Evolutionary conservation across 2,329 filamentous ascomycete genomes (phyloP).

Genomic region (Karstenula rhodostoma): DNA sequence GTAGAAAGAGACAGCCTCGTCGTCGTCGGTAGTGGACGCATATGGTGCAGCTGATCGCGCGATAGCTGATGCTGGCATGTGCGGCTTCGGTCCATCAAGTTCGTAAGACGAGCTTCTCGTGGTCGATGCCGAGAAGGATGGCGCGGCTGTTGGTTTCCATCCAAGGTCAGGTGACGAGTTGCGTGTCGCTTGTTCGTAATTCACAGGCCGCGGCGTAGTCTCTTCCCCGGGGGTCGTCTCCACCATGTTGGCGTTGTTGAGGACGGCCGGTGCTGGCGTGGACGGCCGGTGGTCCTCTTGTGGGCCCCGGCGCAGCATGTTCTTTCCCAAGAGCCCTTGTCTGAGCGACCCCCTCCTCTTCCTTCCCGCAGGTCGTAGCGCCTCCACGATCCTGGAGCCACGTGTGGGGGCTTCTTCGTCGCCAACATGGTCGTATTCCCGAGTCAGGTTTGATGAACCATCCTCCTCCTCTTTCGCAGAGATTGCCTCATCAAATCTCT

Average conservation of each 20-base stretch:
- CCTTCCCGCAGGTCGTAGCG: conserved; percentile 61
- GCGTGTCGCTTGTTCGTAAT: conserved; percentile 48
- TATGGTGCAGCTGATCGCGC: conserved; percentile 67
- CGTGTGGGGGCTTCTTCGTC: conserved; percentile 7
- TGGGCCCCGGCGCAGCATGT: conserved; percentile 49
- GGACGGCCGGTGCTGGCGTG: conserved; percentile 25
- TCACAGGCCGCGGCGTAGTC: conserved; percentile 41
- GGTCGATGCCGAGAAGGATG: conserved; percentile 25
- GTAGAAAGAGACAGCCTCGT: conserved; percentile 74
- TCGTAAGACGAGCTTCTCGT: conserved; percentile 4
- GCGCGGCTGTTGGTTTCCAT: conserved; percentile 28
- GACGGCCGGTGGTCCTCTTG: conserved; percentile 31
- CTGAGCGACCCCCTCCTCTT: conserved; percentile 84
- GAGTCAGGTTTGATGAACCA: conserved; percentile 11
- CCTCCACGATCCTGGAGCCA: conserved; percentile 24
- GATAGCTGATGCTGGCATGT: conserved; percentile 47
- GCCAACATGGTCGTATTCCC: conserved; percentile 15
- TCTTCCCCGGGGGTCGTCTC: conserved; percentile 28
- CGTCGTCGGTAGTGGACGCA: conserved; percentile 83
- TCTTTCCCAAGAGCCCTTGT: conserved; percentile 83
- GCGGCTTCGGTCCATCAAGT: conserved; percentile 36
- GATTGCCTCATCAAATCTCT: conserved; percentile 60
- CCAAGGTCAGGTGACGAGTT: conserved; percentile 46
- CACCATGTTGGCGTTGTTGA: conserved; percentile 28
- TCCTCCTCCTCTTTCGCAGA: conserved; percentile 46